phyloP scores from a whole-genome alignment of 1,284 basidiomycete species.

The Chondrostereum purpureum region DNA sequence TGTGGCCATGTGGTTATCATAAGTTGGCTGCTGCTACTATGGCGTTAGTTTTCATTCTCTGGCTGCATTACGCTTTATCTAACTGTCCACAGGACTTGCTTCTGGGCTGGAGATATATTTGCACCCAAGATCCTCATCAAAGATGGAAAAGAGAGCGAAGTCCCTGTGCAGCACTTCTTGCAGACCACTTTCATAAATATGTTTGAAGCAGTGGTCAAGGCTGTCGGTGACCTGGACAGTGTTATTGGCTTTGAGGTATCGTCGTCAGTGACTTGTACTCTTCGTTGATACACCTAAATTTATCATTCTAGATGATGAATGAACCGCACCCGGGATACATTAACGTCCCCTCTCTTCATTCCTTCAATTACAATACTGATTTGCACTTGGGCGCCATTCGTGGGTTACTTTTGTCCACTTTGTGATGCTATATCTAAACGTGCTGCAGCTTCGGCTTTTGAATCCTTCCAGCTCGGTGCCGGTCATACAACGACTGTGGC shows the following conservation, averaged over 20 bases:
- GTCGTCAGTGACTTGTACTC: neutral
- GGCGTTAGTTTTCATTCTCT: slow-evolving; percentile 50
- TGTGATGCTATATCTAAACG: neutral
- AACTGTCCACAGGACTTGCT: slow-evolving; percentile 57
- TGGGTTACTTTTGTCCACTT: slow-evolving; percentile 27
- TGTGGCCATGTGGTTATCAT: slow-evolving; percentile 90
- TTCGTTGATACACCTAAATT: neutral
- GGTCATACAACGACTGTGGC: slow-evolving; percentile 72
- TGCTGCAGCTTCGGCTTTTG: slow-evolving; percentile 64
- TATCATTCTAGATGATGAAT: slow-evolving; percentile 71
- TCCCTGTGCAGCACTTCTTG: slow-evolving; percentile 77
- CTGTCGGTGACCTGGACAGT: slow-evolving; percentile 69
- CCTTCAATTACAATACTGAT: slow-evolving; percentile 92
- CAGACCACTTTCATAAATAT: slow-evolving; percentile 80
- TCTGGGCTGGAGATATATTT: slow-evolving; percentile 87
- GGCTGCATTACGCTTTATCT: neutral
- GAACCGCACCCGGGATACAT: slow-evolving; percentile 95
- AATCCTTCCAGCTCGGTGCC: slow-evolving; percentile 80
- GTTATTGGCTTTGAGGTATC: slow-evolving; percentile 87
- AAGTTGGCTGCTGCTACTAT: slow-evolving; percentile 85
- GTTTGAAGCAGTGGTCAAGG: slow-evolving; percentile 64
- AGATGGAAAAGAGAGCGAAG: slow-evolving; percentile 36
- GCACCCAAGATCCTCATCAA: slow-evolving; percentile 66
- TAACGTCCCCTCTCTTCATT: slow-evolving; percentile 74
- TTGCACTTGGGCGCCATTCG: slow-evolving; percentile 82